Evolutionary conservation across 1,284 basidiomycete species (phyloP).

Genomic region (Fomitopsis pinicola): DNA sequence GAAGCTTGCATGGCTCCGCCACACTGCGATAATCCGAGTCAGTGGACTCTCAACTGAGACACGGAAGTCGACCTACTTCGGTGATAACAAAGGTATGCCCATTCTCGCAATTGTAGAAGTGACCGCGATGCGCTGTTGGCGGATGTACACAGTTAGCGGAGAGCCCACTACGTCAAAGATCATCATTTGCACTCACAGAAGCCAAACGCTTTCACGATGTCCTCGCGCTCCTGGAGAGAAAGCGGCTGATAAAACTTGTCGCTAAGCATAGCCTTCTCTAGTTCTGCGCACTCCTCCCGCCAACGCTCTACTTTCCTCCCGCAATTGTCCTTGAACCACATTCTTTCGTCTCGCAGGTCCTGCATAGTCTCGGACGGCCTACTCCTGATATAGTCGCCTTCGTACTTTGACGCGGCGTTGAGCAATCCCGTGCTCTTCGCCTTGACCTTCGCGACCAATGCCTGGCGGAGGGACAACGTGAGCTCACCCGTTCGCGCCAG

Average conservation of each 20-base stretch:
- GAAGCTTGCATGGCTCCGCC: constrained; percentile 47
- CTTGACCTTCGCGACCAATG: constrained; percentile 14
- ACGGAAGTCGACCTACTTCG: constrained; percentile 13
- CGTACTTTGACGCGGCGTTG: not conserved
- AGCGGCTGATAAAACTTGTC: constrained; percentile 39
- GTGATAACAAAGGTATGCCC: constrained; percentile 27
- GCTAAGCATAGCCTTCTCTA: constrained; percentile 28
- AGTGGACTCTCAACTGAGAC: not conserved
- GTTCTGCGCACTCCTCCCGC: constrained; percentile 18
- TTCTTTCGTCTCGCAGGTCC: constrained; percentile 22
- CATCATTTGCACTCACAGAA: constrained; percentile 34
- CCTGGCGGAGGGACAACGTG: constrained; percentile 5
- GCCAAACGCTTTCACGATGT: constrained; percentile 42
- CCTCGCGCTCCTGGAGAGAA: constrained; percentile 43
- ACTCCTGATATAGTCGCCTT: constrained; percentile 10
- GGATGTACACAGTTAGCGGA: too few relatives aligned
- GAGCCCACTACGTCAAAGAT: not conserved
- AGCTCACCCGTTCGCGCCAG: not conserved
- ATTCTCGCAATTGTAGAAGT: constrained; percentile 31
- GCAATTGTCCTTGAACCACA: constrained; percentile 36
- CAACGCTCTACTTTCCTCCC: constrained; percentile 31
- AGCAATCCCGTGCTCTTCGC: constrained; percentile 7
- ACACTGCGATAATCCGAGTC: constrained; percentile 34
- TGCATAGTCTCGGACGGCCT: constrained; percentile 7
- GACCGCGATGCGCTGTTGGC: constrained; percentile 38